Conservation (phyloP, 2,329 filamentous ascomycete species). For the Cucurbitaria berberidis region DNA sequence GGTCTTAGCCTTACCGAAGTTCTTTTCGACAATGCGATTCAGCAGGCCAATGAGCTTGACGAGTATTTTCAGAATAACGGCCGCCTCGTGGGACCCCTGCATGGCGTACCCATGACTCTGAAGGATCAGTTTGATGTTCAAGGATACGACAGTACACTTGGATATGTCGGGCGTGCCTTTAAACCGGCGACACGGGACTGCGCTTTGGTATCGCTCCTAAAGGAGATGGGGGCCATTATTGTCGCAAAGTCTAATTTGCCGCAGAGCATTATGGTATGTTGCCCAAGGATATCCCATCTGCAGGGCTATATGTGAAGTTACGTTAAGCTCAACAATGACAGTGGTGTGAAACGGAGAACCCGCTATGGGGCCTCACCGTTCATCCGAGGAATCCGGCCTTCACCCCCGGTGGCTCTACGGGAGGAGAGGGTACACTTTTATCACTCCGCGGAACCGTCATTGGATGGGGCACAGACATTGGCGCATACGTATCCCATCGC, state of each 20-base stretch:
- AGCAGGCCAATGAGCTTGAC: slow-evolving; percentile 51
- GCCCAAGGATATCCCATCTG: slow-evolving; percentile 20
- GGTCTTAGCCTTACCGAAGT: slow-evolving; percentile 54
- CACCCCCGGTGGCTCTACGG: slow-evolving; percentile 63
- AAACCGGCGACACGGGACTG: slow-evolving; percentile 58
- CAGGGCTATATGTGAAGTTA: neutral
- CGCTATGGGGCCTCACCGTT: slow-evolving; percentile 64
- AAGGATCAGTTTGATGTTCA: slow-evolving; percentile 59
- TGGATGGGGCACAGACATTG: slow-evolving; percentile 65
- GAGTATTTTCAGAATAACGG: slow-evolving; percentile 43
- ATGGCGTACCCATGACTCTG: slow-evolving; percentile 56
- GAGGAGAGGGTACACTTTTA: slow-evolving; percentile 65
- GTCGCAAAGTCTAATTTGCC: slow-evolving; percentile 61
- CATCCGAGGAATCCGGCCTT: slow-evolving; percentile 64
- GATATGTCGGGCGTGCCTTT: slow-evolving; percentile 68
- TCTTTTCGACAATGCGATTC: slow-evolving; percentile 53
- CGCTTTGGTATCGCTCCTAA: slow-evolving; percentile 63
- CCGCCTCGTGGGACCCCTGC: slow-evolving; percentile 53
- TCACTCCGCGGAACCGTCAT: slow-evolving; percentile 60
- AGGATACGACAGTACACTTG: slow-evolving; percentile 59
- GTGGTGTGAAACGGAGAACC: slow-evolving; percentile 66
- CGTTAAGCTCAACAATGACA: slow-evolving; percentile 45
- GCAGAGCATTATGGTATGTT: slow-evolving; percentile 61
- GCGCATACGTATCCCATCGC: slow-evolving; percentile 65
- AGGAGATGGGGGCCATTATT: slow-evolving; percentile 57